phyloP scores from a whole-genome alignment of 108 stramenopile species.

The Craspedostauros australis region DNA sequence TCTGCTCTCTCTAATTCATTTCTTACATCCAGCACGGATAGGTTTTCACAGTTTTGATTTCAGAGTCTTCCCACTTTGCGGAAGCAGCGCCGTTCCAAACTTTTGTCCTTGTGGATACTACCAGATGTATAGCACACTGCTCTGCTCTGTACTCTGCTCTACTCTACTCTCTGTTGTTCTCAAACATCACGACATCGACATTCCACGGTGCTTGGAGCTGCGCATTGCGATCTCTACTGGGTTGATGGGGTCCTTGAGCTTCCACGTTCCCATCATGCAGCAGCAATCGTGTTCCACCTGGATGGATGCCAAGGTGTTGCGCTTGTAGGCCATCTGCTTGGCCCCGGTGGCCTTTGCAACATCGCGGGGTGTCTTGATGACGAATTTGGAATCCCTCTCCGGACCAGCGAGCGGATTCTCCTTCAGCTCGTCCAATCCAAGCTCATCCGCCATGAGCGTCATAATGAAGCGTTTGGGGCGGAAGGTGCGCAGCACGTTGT shows the following conservation, averaged over 20 bases:
- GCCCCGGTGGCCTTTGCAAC: slow-evolving; percentile 12
- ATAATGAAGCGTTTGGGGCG: slow-evolving; percentile 95
- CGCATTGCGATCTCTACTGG: slow-evolving; percentile 19
- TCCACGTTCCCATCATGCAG: slow-evolving; percentile 92
- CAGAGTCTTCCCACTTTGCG: too few species aligned
- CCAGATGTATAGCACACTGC: too few species aligned
- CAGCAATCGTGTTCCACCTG: slow-evolving; percentile 85
- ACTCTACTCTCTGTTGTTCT: too few species aligned
- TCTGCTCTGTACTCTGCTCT: too few species aligned
- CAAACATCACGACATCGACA: slow-evolving; percentile 34
- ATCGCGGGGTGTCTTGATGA: slow-evolving; percentile 33
- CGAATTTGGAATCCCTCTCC: slow-evolving; percentile 48
- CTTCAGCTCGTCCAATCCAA: slow-evolving; percentile 81
- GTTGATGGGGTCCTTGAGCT: slow-evolving; percentile 36
- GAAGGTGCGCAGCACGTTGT: slow-evolving; percentile 94
- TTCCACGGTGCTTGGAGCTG: slow-evolving; percentile 29
- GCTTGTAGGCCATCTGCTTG: slow-evolving; percentile 60
- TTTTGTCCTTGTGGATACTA: too few species aligned
- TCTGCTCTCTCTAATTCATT: not conserved
- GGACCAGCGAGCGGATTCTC: slow-evolving; percentile 64
- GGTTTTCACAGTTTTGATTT: too few species aligned
- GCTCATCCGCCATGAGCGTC: slow-evolving; percentile 98
- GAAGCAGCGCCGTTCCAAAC: too few species aligned
- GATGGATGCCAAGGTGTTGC: slow-evolving; percentile 69
- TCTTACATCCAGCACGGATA: not conserved